phyloP scores from a whole-genome alignment of 768 basidiomycete species.

The Cantharellus anzutake region DNA sequence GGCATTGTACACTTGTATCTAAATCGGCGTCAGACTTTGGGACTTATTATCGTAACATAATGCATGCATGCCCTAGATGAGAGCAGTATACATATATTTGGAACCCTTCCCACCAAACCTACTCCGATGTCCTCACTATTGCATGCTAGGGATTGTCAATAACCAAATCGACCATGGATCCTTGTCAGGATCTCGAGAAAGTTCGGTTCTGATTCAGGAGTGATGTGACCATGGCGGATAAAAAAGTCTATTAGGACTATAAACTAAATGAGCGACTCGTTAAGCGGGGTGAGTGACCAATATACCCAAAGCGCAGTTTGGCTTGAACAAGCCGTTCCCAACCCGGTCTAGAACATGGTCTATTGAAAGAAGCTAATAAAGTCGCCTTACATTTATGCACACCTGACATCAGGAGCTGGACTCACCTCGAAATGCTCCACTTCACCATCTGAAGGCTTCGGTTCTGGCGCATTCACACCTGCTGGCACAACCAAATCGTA shows the following conservation, averaged over 20 bases:
- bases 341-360: constrained; percentile 44
- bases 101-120: too few species aligned
- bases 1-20: too few species aligned
- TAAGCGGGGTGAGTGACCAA: neutral
- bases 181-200: constrained; percentile 59
- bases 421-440: constrained; percentile 82
- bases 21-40: too few species aligned
- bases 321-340: constrained; percentile 62
- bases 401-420: neutral
- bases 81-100: too few species aligned
- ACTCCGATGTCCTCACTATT: too few species aligned
- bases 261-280: neutral
- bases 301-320: constrained; percentile 72
- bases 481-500: constrained; percentile 65
- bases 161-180: constrained; percentile 47
- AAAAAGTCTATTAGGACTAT: constrained; percentile 78
- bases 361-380: constrained; percentile 41
- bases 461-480: constrained; percentile 31
- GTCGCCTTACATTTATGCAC: neutral
- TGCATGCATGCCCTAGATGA: too few species aligned
- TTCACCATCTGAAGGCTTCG: constrained; percentile 74
- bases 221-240: constrained; percentile 68
- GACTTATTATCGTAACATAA: too few species aligned
- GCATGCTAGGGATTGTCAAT: too few species aligned
- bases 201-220: constrained; percentile 72